Conservation (phyloP, 345 rosid genomes). For the Aquilaria malaccensis region DNA sequence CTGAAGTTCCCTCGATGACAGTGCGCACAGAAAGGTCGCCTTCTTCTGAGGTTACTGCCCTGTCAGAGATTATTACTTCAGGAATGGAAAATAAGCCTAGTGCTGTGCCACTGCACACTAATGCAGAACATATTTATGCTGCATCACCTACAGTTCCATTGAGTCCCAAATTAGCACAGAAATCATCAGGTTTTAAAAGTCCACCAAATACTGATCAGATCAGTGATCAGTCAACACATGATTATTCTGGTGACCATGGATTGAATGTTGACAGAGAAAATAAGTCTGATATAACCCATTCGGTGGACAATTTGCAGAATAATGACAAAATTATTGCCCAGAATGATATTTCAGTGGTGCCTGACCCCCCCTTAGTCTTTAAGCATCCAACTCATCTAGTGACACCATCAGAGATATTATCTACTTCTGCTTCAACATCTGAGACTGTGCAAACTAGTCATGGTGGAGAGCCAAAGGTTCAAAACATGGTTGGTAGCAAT, state of each 20-base stretch:
- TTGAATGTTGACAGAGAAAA: slow-evolving; percentile 18
- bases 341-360: slow-evolving; percentile 31
- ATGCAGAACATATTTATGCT: slow-evolving; percentile 22
- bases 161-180: slow-evolving; percentile 31
- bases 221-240: slow-evolving; percentile 27
- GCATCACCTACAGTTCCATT: slow-evolving; percentile 31
- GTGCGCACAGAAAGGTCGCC: slow-evolving; percentile 24
- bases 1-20: slow-evolving; percentile 17
- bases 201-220: slow-evolving; percentile 23
- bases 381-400: slow-evolving; percentile 59
- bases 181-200: slow-evolving; percentile 30
- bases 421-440: slow-evolving; percentile 33
- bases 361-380: slow-evolving; percentile 28
- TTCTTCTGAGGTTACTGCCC: slow-evolving; percentile 26
- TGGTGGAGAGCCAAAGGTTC: slow-evolving; percentile 37
- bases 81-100: slow-evolving; percentile 23
- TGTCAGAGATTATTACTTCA: slow-evolving; percentile 19
- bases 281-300: slow-evolving; percentile 15
- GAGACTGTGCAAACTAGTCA: slow-evolving; percentile 32
- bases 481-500: slow-evolving; percentile 29
- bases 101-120: slow-evolving; percentile 23
- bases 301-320: slow-evolving; percentile 28
- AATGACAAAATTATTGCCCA: slow-evolving; percentile 24
- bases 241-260: slow-evolving; percentile 28
- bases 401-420: slow-evolving; percentile 57